Evolutionary conservation across 371 early-diverging fungal species (phyloP).

Genomic region (Mucor irregularis): DNA sequence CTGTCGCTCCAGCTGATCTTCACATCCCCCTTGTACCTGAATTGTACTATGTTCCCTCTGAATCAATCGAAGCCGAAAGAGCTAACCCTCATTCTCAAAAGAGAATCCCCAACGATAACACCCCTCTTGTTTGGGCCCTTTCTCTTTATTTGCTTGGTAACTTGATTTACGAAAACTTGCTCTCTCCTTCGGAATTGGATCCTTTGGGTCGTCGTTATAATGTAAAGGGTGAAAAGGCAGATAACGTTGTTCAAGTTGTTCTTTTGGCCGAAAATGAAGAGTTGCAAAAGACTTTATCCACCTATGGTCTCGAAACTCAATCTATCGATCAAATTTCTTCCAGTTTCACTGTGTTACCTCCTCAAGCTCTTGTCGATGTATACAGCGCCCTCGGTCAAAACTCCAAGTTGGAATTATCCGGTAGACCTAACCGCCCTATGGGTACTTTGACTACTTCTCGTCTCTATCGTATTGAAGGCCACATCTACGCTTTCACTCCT

Average conservation of each 20-base stretch:
- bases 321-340: conserved; percentile 70
- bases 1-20: conserved; percentile 15
- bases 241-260: conserved; percentile 80
- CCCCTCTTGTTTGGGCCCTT: conserved; percentile 91
- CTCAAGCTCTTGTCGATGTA: conserved; percentile 81
- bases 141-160: conserved; percentile 80
- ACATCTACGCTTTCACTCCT: conserved; percentile 84
- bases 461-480: conserved; percentile 82
- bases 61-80: conserved; percentile 75
- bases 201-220: conserved; percentile 81
- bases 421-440: conserved; percentile 71
- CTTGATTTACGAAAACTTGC: conserved; percentile 75
- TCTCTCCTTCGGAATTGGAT: conserved; percentile 82
- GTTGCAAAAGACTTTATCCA: conserved; percentile 68
- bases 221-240: conserved; percentile 40
- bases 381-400: conserved; percentile 78
- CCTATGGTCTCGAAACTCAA: conserved; percentile 81
- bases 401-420: conserved; percentile 74
- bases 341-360: conserved; percentile 69
- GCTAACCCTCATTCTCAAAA: conserved; percentile 72
- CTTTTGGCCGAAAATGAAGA: conserved; percentile 75
- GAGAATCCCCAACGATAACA: conserved; percentile 85
- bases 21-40: conserved; percentile 71
- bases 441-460: conserved; percentile 82
- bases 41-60: conserved; percentile 79